Percentiles rank a stretch among this genome's conserved stretches.
Conservation (phyloP, 2,329 filamentous ascomycete species). For the Pezicula carpinea region DNA sequence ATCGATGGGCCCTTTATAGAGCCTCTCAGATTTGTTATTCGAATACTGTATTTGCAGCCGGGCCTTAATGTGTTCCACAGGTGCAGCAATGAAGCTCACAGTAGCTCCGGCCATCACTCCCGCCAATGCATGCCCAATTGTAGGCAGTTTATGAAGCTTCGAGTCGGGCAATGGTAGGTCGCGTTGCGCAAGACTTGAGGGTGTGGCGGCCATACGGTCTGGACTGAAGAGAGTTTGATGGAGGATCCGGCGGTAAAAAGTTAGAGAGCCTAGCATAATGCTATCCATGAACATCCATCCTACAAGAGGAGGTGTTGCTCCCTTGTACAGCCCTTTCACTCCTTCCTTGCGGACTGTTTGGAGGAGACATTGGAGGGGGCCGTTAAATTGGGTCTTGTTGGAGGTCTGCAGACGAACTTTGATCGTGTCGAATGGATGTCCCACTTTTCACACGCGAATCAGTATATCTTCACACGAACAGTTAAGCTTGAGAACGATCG, state of each 20-base stretch:
- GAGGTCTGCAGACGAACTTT: slow-evolving; percentile 95
- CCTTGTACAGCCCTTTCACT: slow-evolving; percentile 84
- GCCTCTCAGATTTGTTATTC: slow-evolving; percentile 66
- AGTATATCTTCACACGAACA: slow-evolving; percentile 19
- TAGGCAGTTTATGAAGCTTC: slow-evolving; percentile 53
- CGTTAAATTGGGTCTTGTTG: slow-evolving; percentile 69
- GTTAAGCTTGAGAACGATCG: slow-evolving; percentile 20
- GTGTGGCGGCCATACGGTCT: slow-evolving; percentile 29
- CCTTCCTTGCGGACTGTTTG: slow-evolving; percentile 87
- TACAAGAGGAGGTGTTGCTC: slow-evolving; percentile 82
- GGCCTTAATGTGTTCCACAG: slow-evolving; percentile 93
- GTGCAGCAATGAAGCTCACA: slow-evolving; percentile 87
- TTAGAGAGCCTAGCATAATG: slow-evolving; percentile 86
- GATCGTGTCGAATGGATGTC: slow-evolving; percentile 86
- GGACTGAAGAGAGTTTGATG: slow-evolving; percentile 74
- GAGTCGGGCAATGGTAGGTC: slow-evolving; percentile 22
- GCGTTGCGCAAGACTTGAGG: slow-evolving; percentile 12
- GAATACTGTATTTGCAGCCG: slow-evolving; percentile 92
- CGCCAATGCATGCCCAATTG: slow-evolving; percentile 79
- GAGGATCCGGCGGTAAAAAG: slow-evolving; percentile 80
- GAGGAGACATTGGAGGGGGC: slow-evolving; percentile 78
- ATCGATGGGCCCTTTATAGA: slow-evolving; percentile 86
- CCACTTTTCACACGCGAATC: slow-evolving; percentile 34
- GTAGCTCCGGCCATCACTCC: slow-evolving; percentile 84
- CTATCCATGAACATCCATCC: slow-evolving; percentile 99